These are phyloP conservation scores for Calonectria henricotiae DNA, from an alignment of 2,329 filamentous ascomycete species.

Conservation along the genomic window DNA sequence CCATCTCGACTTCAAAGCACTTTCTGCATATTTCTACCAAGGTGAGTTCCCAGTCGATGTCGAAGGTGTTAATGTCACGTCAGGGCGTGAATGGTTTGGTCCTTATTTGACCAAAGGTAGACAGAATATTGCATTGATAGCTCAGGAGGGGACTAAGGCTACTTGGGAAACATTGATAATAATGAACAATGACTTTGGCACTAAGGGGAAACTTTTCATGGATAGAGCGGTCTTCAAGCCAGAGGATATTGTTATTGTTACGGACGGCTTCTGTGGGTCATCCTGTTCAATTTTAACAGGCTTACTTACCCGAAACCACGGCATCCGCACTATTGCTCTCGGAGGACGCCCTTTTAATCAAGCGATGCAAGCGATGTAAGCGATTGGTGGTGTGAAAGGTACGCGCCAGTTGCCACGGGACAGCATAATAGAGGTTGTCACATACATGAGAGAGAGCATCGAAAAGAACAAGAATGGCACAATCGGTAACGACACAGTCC, in stretches of 20 bases:
- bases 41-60: background rate
- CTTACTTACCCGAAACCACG: conserved; percentile 23
- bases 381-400: conserved; percentile 36
- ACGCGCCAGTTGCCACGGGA: background rate
- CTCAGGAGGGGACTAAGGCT: background rate
- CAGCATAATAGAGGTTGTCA: background rate
- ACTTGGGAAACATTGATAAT: background rate
- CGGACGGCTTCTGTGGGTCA: conserved; percentile 29
- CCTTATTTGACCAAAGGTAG: background rate
- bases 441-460: background rate
- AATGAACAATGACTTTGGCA: background rate
- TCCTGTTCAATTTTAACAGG: conserved; percentile 33
- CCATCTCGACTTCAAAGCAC: background rate
- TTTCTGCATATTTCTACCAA: background rate
- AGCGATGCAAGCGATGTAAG: conserved; percentile 42
- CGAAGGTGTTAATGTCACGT: background rate
- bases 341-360: conserved; percentile 25
- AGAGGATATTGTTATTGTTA: conserved; percentile 38
- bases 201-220: too few relatives aligned
- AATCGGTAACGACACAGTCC: too few relatives aligned
- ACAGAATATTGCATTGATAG: background rate
- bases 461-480: background rate
- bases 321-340: conserved; percentile 32
- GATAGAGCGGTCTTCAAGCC: conserved; percentile 3
- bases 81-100: conserved; percentile 4